Percentiles rank a stretch among this genome's conserved stretches.
phyloP scores from a whole-genome alignment of 352 stramenopile genomes.

The Phytopythium vexans region DNA sequence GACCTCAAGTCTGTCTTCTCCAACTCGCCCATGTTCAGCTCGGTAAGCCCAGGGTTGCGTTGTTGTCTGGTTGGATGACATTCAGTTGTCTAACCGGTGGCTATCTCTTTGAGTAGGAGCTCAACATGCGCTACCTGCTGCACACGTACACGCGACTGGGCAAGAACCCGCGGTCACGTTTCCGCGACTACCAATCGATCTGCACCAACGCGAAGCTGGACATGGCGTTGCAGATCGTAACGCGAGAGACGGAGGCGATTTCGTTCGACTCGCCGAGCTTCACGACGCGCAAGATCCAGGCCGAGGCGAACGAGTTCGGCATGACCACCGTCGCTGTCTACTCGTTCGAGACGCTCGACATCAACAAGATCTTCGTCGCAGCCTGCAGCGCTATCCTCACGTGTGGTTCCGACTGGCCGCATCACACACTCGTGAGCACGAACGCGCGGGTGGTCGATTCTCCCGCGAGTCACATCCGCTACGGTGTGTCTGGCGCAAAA shows the following conservation, averaged over 20 bases:
- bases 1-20: slow-evolving; percentile 3
- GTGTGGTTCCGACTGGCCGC: slow-evolving; percentile 21
- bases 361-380: slow-evolving; percentile 20
- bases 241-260: slow-evolving; percentile 23
- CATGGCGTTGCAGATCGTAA: slow-evolving; percentile 21
- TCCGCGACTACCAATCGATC: slow-evolving; percentile 12
- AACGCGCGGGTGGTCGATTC: slow-evolving; percentile 18
- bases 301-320: slow-evolving; percentile 15
- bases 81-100: no score
- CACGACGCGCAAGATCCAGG: slow-evolving; percentile 18
- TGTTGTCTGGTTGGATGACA: no score
- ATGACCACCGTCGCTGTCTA: slow-evolving; percentile 37
- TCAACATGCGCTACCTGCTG: slow-evolving; percentile 11
- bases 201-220: slow-evolving; percentile 29
- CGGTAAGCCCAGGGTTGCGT: neutral
- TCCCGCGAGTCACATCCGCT: slow-evolving; percentile 17
- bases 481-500: slow-evolving; percentile 19
- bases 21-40: neutral
- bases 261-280: slow-evolving; percentile 25
- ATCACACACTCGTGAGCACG: slow-evolving; percentile 20
- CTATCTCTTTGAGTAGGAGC: neutral
- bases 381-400: slow-evolving; percentile 20
- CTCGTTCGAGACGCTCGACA: slow-evolving; percentile 23
- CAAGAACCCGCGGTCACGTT: slow-evolving; percentile 21
- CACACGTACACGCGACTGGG: slow-evolving; percentile 55